A percentile compares a stretch with the other conserved stretches of the same genome.
Conservation (phyloP, 768 basidiomycete genomes). For the Lentinus tigrinus region DNA sequence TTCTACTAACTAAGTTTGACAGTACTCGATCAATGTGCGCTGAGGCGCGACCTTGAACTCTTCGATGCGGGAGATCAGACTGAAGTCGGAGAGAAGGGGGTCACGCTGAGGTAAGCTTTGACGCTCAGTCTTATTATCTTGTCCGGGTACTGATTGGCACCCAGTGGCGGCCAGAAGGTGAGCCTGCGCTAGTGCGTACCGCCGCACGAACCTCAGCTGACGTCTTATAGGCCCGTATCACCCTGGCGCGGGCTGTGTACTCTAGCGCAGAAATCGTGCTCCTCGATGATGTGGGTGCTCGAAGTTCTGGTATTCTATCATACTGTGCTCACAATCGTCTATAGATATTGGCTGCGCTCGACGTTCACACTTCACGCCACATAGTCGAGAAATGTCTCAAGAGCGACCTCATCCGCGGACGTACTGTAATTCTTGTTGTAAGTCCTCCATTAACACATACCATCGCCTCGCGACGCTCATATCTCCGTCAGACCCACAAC, state of each 20-base stretch:
- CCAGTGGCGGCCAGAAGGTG: slow-evolving; percentile 47
- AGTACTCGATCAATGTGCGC: slow-evolving; percentile 40
- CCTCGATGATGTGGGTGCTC: slow-evolving; percentile 37
- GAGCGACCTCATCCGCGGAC: slow-evolving; percentile 41
- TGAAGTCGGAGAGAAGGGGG: slow-evolving; percentile 59
- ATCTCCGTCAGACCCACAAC: slow-evolving; percentile 39
- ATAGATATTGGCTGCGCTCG: slow-evolving; percentile 44
- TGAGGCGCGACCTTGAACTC: slow-evolving; percentile 45
- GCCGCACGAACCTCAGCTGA: too few species aligned
- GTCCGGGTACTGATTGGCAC: not conserved
- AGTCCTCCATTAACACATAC: not conserved
- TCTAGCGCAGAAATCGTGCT: slow-evolving; percentile 35
- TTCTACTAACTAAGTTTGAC: too few species aligned
- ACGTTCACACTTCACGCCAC: slow-evolving; percentile 48
- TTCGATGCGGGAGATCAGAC: slow-evolving; percentile 52
- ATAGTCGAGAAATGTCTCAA: slow-evolving; percentile 46
- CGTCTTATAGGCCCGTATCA: slow-evolving; percentile 32
- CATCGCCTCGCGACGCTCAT: not conserved
- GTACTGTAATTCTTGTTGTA: slow-evolving; percentile 49
- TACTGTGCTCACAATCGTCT: too few species aligned
- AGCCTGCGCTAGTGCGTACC: not conserved
- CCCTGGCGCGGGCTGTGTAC: slow-evolving; percentile 41
- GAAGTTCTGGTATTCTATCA: too few species aligned
- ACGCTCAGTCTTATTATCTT: not conserved
- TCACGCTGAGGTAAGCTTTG: slow-evolving; percentile 37